A percentile compares a stretch with the other conserved stretches of the same genome.
Conservation (phyloP, 176 grass and related monocot species). For the Tillandsia leiboldiana region DNA sequence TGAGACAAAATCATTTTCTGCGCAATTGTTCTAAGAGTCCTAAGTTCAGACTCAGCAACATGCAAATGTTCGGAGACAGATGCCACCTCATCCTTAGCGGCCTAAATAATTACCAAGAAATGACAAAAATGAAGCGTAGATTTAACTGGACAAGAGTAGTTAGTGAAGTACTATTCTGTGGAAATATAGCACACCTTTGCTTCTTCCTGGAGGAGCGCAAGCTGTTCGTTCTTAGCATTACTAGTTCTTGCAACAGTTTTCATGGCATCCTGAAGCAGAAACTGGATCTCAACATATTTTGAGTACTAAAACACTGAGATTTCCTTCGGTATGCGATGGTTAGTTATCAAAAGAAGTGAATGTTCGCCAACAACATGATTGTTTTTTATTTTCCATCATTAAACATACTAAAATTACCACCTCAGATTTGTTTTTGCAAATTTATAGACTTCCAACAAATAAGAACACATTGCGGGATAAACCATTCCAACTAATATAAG, state of each 20-base stretch:
- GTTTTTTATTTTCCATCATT: background rate
- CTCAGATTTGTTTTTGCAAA: too few species aligned
- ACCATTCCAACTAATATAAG: too few species aligned
- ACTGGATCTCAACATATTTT: constrained; percentile 17
- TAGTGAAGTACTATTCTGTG: constrained; percentile 19
- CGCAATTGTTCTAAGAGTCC: constrained; percentile 41
- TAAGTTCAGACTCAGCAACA: constrained; percentile 46
- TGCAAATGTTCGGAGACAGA: constrained; percentile 37
- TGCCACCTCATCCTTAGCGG: constrained; percentile 26
- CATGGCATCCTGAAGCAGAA: constrained; percentile 37
- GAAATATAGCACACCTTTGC: constrained; percentile 35
- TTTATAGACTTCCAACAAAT: too few species aligned
- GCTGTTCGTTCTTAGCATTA: constrained; percentile 35
- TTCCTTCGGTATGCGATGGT: constrained; percentile 1
- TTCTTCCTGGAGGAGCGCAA: constrained; percentile 31
- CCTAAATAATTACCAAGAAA: constrained; percentile 30
- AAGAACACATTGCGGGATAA: too few species aligned
- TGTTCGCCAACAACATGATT: background rate
- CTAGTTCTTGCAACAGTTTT: constrained; percentile 41
- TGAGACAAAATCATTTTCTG: constrained; percentile 79
- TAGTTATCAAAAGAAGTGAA: background rate
- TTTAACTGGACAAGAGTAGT: too few species aligned
- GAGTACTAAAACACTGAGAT: background rate
- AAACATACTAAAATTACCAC: too few species aligned
- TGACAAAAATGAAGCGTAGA: constrained; percentile 7